Evolutionary conservation across 2,329 filamentous ascomycete species (phyloP).

Genomic region (Chaetomium sp.): DNA sequence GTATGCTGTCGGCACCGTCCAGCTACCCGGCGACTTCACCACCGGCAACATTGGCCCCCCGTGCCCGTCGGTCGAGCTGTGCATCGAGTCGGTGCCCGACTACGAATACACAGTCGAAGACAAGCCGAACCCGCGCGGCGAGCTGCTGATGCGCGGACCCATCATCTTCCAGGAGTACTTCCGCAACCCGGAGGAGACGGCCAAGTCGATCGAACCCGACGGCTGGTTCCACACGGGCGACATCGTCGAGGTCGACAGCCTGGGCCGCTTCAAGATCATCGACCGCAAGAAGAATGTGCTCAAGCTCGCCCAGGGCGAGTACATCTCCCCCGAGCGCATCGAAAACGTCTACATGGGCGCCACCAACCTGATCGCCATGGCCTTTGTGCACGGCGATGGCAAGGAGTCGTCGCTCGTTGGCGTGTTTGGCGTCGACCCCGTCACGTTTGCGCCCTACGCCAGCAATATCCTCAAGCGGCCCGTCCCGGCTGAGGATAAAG

Average conservation of each 20-base stretch:
- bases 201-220: conserved; percentile 72
- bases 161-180: conserved; percentile 80
- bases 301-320: conserved; percentile 95
- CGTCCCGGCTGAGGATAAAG: conserved; percentile 58
- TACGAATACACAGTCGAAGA: conserved; percentile 89
- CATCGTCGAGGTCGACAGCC: conserved; percentile 75
- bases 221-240: conserved; percentile 98
- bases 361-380: conserved; percentile 68
- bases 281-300: conserved; percentile 99
- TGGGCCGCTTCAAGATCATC: conserved; percentile 86
- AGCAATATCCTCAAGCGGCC: conserved; percentile 65
- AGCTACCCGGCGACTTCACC: conserved; percentile 63
- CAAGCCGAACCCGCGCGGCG: conserved; percentile 82
- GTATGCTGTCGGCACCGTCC: conserved; percentile 69
- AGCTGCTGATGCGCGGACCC: conserved; percentile 78
- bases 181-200: conserved; percentile 82
- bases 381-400: conserved; percentile 86
- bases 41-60: conserved; percentile 77
- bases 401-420: conserved; percentile 75
- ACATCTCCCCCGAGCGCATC: conserved; percentile 93
- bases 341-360: conserved; percentile 90
- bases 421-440: conserved; percentile 82
- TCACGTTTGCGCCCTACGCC: conserved; percentile 74
- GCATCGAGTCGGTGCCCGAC: conserved; percentile 80
- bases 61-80: conserved; percentile 62